Percentiles rank a stretch among this genome's conserved stretches.
These are phyloP conservation scores for Euryodendron excelsum DNA, from an alignment of 148 eudicot genomes.

Conservation along the genomic window DNA sequence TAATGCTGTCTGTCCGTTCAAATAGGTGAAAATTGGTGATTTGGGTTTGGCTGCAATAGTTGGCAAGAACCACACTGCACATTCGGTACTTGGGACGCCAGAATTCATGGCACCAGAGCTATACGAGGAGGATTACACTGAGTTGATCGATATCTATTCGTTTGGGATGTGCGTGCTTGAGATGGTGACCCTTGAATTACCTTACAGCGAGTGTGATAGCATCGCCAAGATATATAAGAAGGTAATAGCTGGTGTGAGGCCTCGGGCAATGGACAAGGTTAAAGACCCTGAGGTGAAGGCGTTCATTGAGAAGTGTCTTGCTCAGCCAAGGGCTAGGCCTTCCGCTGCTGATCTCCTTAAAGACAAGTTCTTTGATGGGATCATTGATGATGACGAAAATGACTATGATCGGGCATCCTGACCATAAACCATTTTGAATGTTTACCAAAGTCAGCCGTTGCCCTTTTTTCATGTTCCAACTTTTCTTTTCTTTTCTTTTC, in stretches of 20 bases:
- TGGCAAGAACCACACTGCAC: conserved; percentile 62
- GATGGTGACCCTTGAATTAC: conserved; percentile 73
- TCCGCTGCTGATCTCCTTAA: conserved; percentile 66
- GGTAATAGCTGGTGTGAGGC: conserved; percentile 59
- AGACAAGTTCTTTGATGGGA: conserved; percentile 57
- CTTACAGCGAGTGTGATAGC: conserved; percentile 70
- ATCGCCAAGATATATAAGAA: conserved; percentile 63
- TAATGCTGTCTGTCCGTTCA: not conserved
- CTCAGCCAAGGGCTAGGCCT: conserved; percentile 62
- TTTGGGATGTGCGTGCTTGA: conserved; percentile 77
- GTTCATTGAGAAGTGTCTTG: conserved; percentile 77
- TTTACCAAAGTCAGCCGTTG: too few species aligned
- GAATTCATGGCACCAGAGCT: conserved; percentile 93
- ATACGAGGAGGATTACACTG: conserved; percentile 68
- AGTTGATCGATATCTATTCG: conserved; percentile 67
- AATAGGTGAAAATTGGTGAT: conserved; percentile 81
- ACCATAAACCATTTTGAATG: not conserved
- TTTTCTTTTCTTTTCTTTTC: too few species aligned
- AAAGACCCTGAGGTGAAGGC: conserved; percentile 51
- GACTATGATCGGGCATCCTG: not conserved
- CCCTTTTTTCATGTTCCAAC: too few species aligned
- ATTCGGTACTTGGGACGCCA: conserved; percentile 70
- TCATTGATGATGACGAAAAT: conserved; percentile 50
- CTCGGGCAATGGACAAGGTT: conserved; percentile 53
- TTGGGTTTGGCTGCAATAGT: conserved; percentile 67